Percentiles rank a stretch among this genome's conserved stretches.
Evolutionary conservation across 2,329 filamentous ascomycete species (phyloP).

Genomic region (Aspergillus neotritici): DNA sequence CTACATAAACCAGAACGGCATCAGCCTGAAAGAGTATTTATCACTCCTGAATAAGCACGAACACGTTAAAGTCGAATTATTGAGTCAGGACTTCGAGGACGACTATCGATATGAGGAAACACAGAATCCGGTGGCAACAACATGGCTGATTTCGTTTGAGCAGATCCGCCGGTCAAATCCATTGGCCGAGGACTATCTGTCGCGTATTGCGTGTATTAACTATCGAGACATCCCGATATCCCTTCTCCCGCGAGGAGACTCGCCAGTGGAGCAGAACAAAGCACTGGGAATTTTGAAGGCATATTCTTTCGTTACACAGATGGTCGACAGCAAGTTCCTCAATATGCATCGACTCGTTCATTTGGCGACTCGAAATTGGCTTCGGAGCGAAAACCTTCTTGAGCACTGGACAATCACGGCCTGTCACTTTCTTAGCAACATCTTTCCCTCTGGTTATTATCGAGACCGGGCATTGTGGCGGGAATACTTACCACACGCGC

Average conservation of each 20-base stretch:
- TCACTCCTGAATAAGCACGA: slow-evolving; percentile 18
- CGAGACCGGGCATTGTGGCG: slow-evolving; percentile 13
- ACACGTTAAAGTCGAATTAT: slow-evolving; percentile 16
- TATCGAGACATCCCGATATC: slow-evolving; percentile 22
- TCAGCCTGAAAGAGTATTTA: slow-evolving; percentile 9
- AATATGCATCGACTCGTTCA: slow-evolving; percentile 29
- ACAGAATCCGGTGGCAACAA: slow-evolving; percentile 29
- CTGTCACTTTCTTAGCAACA: background rate
- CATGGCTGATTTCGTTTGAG: slow-evolving; percentile 31
- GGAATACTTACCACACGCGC: slow-evolving; percentile 16
- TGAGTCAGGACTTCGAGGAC: slow-evolving; percentile 28
- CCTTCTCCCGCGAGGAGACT: slow-evolving; percentile 12
- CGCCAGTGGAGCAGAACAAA: slow-evolving; percentile 7
- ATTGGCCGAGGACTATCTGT: slow-evolving; percentile 21
- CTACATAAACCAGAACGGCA: slow-evolving; percentile 25
- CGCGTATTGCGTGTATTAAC: slow-evolving; percentile 27
- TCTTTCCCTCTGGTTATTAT: slow-evolving; percentile 10
- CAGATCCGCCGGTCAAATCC: slow-evolving; percentile 18
- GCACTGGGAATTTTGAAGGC: slow-evolving; percentile 20
- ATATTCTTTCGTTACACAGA: slow-evolving; percentile 15
- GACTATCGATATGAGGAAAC: slow-evolving; percentile 20
- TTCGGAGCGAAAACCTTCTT: slow-evolving; percentile 8
- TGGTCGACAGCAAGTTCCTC: slow-evolving; percentile 2
- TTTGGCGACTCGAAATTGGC: slow-evolving; percentile 25
- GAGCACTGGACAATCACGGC: background rate